Percentiles rank a stretch among this genome's conserved stretches.
Conservation (phyloP, 2,329 filamentous ascomycete genomes). For the Parasarocladium wereldwijsianum region DNA sequence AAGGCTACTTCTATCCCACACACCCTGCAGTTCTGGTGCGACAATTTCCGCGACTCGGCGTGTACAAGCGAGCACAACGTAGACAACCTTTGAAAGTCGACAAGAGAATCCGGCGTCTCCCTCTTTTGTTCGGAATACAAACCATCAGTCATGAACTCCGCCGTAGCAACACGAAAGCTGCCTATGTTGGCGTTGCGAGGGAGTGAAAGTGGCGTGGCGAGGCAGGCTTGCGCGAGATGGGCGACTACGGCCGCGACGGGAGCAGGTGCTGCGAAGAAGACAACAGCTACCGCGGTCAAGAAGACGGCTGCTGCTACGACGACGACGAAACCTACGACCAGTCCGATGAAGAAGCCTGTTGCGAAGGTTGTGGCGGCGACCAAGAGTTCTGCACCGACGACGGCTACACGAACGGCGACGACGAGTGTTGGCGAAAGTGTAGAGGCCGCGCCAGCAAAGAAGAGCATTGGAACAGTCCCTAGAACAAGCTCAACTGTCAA, state of each 20-base stretch:
- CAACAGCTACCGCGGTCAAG: neutral
- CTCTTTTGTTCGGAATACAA: neutral
- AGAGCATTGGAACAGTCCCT: too few species aligned
- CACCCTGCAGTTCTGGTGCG: neutral
- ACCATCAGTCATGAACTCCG: neutral
- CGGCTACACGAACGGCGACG: neutral
- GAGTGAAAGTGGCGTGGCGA: neutral
- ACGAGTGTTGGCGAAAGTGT: too few species aligned
- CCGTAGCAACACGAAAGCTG: conserved; percentile 1
- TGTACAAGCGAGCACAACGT: too few species aligned
- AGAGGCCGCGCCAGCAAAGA: too few species aligned
- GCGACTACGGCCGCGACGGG: conserved; percentile 1
- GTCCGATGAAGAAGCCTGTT: neutral
- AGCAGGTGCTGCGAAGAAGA: conserved; percentile 1
- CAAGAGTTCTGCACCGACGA: neutral
- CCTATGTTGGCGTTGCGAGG: conserved; percentile 3
- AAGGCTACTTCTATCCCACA: neutral
- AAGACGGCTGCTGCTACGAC: neutral
- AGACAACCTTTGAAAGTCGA: too few species aligned
- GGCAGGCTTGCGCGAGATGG: conserved; percentile 1
- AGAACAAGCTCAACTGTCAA: too few species aligned
- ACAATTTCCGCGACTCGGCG: neutral
- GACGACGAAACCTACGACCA: neutral
- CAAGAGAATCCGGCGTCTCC: neutral
- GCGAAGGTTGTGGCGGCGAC: neutral